Conservation (phyloP, 2,329 filamentous ascomycete genomes). For the Torrubiella hemipterigena region DNA sequence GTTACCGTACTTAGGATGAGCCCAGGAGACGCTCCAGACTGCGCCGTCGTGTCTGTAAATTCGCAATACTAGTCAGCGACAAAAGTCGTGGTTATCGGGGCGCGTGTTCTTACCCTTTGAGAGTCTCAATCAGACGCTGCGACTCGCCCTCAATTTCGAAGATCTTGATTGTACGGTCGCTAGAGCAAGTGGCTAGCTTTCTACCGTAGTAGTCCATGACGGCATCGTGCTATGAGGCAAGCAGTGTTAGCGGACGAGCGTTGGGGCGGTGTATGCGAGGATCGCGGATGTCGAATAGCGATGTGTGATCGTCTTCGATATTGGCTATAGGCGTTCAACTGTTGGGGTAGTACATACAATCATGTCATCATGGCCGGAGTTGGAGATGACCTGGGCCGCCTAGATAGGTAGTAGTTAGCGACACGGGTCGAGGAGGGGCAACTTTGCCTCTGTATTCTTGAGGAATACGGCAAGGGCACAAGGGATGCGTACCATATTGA, state of each 20-base stretch:
- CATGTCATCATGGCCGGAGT: conserved; percentile 83
- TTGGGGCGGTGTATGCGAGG: conserved; percentile 1
- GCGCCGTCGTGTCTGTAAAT: conserved; percentile 86
- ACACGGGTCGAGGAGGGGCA: no score
- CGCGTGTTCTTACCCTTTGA: conserved; percentile 63
- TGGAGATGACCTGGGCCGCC: conserved; percentile 32
- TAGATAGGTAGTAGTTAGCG: conserved; percentile 14
- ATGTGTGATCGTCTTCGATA: conserved; percentile 1
- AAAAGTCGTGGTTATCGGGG: not conserved
- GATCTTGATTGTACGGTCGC: conserved; percentile 98
- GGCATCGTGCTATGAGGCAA: conserved; percentile 67
- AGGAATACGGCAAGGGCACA: not conserved
- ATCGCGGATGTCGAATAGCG: conserved; percentile 4
- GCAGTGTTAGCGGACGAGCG: conserved; percentile 8
- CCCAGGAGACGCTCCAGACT: conserved; percentile 97
- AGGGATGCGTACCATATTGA: conserved; percentile 5
- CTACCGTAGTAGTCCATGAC: conserved; percentile 98
- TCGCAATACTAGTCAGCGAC: not conserved
- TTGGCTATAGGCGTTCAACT: not conserved
- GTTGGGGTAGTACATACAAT: conserved; percentile 58
- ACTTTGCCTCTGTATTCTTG: no score
- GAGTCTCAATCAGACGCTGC: conserved; percentile 79
- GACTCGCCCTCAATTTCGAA: conserved; percentile 94
- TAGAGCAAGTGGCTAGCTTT: conserved; percentile 91
- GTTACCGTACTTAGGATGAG: conserved; percentile 96